Conservation (phyloP, 768 basidiomycete species). For the Boletus patriciae region DNA sequence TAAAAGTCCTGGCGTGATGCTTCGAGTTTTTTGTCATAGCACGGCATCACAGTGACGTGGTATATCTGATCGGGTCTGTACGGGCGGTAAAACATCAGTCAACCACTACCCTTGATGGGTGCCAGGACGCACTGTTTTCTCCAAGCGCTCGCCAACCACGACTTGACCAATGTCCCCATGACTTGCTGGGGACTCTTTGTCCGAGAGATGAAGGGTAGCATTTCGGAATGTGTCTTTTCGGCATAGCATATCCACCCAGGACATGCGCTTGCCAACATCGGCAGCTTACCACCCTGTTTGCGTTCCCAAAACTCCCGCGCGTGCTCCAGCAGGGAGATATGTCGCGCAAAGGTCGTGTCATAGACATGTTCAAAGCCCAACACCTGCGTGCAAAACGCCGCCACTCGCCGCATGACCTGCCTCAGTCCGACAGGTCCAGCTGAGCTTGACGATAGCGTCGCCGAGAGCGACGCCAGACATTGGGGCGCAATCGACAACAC, state of each 20-base stretch:
- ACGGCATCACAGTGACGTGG: constrained; percentile 98
- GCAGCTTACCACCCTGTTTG: constrained; percentile 48
- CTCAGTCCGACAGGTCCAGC: constrained; percentile 46
- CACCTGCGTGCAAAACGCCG: constrained; percentile 62
- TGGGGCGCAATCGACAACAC: constrained; percentile 91
- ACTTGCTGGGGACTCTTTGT: constrained; percentile 94
- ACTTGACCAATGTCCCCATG: constrained; percentile 92
- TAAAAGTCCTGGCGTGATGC: constrained; percentile 95
- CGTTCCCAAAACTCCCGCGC: constrained; percentile 79
- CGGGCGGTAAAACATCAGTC: constrained; percentile 2
- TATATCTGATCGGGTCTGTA: constrained; percentile 83
- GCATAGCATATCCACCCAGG: constrained; percentile 99
- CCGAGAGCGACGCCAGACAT: constrained; percentile 77
- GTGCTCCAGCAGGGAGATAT: constrained; percentile 82
- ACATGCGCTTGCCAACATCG: constrained; percentile 94
- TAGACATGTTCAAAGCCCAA: constrained; percentile 82
- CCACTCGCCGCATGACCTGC: constrained; percentile 68
- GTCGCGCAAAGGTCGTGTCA: constrained; percentile 94
- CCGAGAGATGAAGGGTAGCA: constrained; percentile 84
- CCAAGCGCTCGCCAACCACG: constrained; percentile 73
- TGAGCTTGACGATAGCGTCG: constrained; percentile 53
- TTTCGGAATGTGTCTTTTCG: constrained; percentile 93
- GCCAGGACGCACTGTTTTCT: constrained; percentile 58
- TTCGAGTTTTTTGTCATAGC: constrained; percentile 99
- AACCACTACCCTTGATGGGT: background rate